Conservation (phyloP, 2,329 filamentous ascomycete species). For the Clarireedia paspali region DNA sequence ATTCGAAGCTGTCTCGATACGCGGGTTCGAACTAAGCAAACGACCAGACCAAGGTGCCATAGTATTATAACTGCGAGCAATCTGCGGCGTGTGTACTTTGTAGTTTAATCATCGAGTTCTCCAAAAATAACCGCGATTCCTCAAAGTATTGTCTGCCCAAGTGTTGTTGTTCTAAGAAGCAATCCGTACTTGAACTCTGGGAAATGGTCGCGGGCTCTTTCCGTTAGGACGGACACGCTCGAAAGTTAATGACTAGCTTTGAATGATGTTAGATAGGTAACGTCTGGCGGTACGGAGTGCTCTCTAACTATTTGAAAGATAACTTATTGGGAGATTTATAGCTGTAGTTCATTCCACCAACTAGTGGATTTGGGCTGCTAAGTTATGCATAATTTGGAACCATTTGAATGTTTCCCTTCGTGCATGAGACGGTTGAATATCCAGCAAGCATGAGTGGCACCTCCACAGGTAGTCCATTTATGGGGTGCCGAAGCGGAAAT, state of each 20-base stretch:
- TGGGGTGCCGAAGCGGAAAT: not conserved
- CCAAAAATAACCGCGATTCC: constrained; percentile 4
- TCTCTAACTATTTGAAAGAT: too few relatives aligned
- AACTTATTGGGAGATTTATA: too few relatives aligned
- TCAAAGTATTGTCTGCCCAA: not conserved
- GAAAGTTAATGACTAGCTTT: too few relatives aligned
- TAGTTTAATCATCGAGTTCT: constrained; percentile 3
- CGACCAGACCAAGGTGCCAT: constrained; percentile 29
- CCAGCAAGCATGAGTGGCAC: too few relatives aligned
- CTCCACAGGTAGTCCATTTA: too few relatives aligned
- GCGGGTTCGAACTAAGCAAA: constrained; percentile 23
- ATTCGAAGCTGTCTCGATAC: constrained; percentile 16
- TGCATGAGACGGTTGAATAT: not conserved
- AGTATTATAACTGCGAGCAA: constrained; percentile 8
- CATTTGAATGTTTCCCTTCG: not conserved
- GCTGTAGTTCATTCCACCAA: constrained; percentile 4
- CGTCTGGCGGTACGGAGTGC: not conserved
- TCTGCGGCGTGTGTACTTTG: constrained; percentile 7
- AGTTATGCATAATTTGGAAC: constrained; percentile 5
- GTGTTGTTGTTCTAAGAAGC: not conserved
- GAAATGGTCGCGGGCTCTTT: not conserved
- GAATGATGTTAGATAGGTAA: not conserved
- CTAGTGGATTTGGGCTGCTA: not conserved
- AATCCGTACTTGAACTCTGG: constrained; percentile 5
- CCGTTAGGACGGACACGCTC: not conserved